Conservation (phyloP, 2,329 filamentous ascomycete genomes). For the Fusarium equiseti region DNA sequence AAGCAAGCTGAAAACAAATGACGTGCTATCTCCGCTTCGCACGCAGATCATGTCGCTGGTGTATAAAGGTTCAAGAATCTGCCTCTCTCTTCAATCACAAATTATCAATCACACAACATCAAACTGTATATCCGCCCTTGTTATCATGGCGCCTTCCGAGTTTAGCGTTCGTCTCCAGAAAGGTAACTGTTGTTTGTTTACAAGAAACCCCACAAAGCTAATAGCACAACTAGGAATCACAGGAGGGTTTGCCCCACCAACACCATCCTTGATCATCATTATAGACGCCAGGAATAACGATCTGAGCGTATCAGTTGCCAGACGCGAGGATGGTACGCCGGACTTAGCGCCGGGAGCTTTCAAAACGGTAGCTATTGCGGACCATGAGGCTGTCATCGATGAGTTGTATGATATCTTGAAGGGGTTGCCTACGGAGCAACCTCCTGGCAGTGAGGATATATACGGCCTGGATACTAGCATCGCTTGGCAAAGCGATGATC, state of each 20-base stretch:
- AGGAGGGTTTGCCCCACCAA: background rate
- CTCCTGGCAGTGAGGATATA: background rate
- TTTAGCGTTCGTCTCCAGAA: background rate
- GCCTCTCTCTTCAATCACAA: too few species aligned
- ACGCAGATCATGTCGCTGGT: too few species aligned
- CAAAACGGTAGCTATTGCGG: fast-evolving
- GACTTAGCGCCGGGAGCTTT: fast-evolving
- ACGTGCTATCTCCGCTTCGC: too few species aligned
- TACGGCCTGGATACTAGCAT: background rate
- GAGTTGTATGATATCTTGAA: background rate
- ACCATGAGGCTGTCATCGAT: background rate
- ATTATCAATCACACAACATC: too few species aligned
- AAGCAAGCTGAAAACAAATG: too few species aligned
- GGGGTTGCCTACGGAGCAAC: background rate
- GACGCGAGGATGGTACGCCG: fast-evolving
- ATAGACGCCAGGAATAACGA: too few species aligned
- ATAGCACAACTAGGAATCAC: background rate
- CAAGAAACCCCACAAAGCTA: background rate
- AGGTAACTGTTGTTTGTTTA: fast-evolving
- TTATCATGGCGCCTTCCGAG: background rate
- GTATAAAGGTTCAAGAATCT: too few species aligned
- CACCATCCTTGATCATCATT: too few species aligned
- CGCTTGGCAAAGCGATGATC: background rate
- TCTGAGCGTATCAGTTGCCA: background rate
- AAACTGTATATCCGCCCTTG: too few species aligned